Evolutionary conservation across 139 green algal genomes (phyloP), one percentile per base, ranked within the genome.

Genomic region (Dunaliella primolecta): DNA sequence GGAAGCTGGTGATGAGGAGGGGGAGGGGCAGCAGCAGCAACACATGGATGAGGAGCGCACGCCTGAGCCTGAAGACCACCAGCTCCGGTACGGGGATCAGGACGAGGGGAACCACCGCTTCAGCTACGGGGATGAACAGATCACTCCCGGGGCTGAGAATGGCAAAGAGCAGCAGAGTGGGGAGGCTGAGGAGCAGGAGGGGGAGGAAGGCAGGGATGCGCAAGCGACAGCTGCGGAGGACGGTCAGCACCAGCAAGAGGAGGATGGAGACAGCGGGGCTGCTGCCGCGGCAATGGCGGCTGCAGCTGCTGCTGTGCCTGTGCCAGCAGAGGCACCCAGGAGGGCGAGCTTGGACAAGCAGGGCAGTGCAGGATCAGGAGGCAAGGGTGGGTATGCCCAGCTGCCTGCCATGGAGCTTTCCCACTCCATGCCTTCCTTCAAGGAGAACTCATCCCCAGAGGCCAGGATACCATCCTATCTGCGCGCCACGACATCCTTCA

Each of bases 391-490:
- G 30, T 21, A 23, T 23, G 2, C n/a, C 76, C 32, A 34, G 76
- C 30, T 30, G 76, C 76, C 21, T 3, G n/a, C 29, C 7, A 32
- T 30, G 76, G n/a, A 81, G 76, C 76, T 27, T 3, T 27, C 81
- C 15, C 38, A n/a, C 72, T 25, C 46, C 15, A 25, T 64, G 46
- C 46, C 46, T 15, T 25, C 46, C 46, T 64, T 64, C 46, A 64
- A 64, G 46, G 46, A 64, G 7, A 64, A 64, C 7, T 15, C 11
- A 36, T 3, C 72, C 81, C 21, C 56, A 46, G 0, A 75, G 75
- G 36, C 83, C 29, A 74, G 56, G 1, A 3, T 81, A 35, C 87
- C 87, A 0, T 88, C 84, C 3, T 87, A 90, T 84, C 81, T 86
- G 57, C 81, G 81, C 27, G 75, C 87, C 75, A 90, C 87, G 7